phyloP scores from a whole-genome alignment of 2,329 filamentous ascomycete species.

The Teratosphaeria viscida region DNA sequence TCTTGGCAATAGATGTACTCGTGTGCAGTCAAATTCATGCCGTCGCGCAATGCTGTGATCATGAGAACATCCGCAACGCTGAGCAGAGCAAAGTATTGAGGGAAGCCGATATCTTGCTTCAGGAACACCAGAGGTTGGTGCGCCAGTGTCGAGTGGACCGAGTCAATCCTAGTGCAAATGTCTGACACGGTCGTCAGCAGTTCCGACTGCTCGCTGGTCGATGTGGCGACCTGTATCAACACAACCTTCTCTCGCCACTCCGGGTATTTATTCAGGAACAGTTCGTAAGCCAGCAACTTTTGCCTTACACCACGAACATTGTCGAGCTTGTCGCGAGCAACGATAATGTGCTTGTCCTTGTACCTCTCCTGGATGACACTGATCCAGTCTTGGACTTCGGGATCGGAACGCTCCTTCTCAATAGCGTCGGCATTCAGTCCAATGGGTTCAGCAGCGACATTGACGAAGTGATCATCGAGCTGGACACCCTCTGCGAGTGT shows the following conservation, averaged over 20 bases:
- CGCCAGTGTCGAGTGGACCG: conserved; percentile 76
- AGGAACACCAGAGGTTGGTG: conserved; percentile 90
- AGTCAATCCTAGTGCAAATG: conserved; percentile 91
- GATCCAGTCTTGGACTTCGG: conserved; percentile 69
- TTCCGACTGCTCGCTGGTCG: conserved; percentile 77
- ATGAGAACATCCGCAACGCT: conserved; percentile 85
- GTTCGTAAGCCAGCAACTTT: conserved; percentile 82
- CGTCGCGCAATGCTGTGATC: conserved; percentile 90
- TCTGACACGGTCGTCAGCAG: conserved; percentile 81
- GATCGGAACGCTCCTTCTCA: conserved; percentile 44
- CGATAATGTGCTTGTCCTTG: conserved; percentile 78
- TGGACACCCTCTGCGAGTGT: conserved; percentile 81
- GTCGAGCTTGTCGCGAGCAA: conserved; percentile 89
- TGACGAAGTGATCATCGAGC: conserved; percentile 84
- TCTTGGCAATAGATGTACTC: conserved; percentile 93
- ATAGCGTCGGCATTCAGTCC: conserved; percentile 80
- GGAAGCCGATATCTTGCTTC: conserved; percentile 86
- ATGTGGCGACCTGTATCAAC: conserved; percentile 86
- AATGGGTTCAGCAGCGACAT: conserved; percentile 75
- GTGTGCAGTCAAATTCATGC: conserved; percentile 94
- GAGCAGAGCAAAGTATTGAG: conserved; percentile 84
- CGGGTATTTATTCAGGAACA: conserved; percentile 89
- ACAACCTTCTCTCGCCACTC: conserved; percentile 81
- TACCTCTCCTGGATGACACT: conserved; percentile 73
- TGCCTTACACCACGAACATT: conserved; percentile 84